Evolutionary conservation across 2,329 filamentous ascomycete species (phyloP).

Genomic region (Elsinoe perseae): DNA sequence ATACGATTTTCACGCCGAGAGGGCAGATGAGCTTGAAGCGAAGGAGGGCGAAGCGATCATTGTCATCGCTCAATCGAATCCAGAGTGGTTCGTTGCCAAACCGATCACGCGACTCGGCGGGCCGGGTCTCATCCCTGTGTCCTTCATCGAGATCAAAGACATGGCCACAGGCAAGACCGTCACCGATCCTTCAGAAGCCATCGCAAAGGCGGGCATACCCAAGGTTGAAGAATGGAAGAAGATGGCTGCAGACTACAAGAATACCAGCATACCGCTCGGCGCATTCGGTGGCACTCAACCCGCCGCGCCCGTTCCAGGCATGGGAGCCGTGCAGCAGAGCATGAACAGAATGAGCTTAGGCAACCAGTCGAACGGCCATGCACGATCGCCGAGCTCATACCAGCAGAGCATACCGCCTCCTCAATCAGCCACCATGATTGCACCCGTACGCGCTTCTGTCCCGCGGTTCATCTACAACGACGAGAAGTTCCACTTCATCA

Average conservation of each 20-base stretch:
- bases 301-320: not conserved
- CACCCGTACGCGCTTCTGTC: constrained; percentile 75
- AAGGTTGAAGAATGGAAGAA: constrained; percentile 99
- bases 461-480: constrained; percentile 92
- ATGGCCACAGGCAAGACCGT: constrained; percentile 83
- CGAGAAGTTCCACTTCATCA: constrained; percentile 98
- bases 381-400: constrained; percentile 26
- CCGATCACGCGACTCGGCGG: constrained; percentile 96
- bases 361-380: constrained; percentile 35
- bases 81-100: constrained; percentile 98
- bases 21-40: constrained; percentile 91
- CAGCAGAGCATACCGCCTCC: constrained; percentile 31
- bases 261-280: constrained; percentile 92
- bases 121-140: constrained; percentile 89
- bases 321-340: constrained; percentile 40
- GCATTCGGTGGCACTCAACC: constrained; percentile 50
- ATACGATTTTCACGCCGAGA: constrained; percentile 92
- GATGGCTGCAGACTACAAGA: constrained; percentile 98
- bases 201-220: constrained; percentile 81
- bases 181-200: constrained; percentile 72
- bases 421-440: constrained; percentile 42
- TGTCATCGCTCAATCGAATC: constrained; percentile 95
- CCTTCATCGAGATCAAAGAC: constrained; percentile 92
- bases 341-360: constrained; percentile 73
- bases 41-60: constrained; percentile 95